A percentile compares a stretch with the other conserved stretches of the same genome.
Evolutionary conservation across 768 basidiomycete genomes (phyloP).

Genomic region (Trametes sanguinea): DNA sequence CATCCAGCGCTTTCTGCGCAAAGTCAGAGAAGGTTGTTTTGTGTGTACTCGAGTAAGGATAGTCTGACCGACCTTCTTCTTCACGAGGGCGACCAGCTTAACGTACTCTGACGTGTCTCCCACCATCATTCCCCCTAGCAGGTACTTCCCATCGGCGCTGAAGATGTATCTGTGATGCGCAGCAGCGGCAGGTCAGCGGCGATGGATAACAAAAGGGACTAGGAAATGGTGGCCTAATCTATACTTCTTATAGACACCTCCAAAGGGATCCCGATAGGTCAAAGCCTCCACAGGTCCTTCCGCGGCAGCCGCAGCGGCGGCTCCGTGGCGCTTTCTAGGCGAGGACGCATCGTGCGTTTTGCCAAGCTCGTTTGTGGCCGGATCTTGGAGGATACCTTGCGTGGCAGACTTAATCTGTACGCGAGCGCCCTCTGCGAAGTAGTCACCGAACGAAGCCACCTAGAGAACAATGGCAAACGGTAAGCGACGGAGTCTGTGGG

Average conservation of each 20-base stretch:
- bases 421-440: conserved; percentile 54
- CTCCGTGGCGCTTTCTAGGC: conserved; percentile 29
- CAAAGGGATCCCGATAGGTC: conserved; percentile 72
- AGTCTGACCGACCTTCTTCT: conserved; percentile 53
- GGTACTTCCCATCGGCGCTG: conserved; percentile 66
- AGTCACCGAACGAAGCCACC: conserved; percentile 75
- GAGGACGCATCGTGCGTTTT: conserved; percentile 22
- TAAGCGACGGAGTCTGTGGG: background rate
- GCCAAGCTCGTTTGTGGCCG: background rate
- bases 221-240: conserved; percentile 8
- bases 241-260: conserved; percentile 68
- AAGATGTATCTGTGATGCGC: conserved; percentile 54
- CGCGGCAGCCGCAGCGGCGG: conserved; percentile 22
- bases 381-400: background rate
- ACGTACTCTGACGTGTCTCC: conserved; percentile 69
- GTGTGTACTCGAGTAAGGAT: background rate
- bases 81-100: conserved; percentile 68
- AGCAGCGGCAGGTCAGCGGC: background rate
- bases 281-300: conserved; percentile 56
- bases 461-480: conserved; percentile 13
- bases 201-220: background rate
- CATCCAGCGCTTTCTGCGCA: conserved; percentile 61
- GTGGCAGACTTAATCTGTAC: background rate
- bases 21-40: conserved; percentile 1
- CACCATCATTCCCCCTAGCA: conserved; percentile 82